Conservation (phyloP, 1,284 basidiomycete genomes). For the Lentinus polychrous region DNA sequence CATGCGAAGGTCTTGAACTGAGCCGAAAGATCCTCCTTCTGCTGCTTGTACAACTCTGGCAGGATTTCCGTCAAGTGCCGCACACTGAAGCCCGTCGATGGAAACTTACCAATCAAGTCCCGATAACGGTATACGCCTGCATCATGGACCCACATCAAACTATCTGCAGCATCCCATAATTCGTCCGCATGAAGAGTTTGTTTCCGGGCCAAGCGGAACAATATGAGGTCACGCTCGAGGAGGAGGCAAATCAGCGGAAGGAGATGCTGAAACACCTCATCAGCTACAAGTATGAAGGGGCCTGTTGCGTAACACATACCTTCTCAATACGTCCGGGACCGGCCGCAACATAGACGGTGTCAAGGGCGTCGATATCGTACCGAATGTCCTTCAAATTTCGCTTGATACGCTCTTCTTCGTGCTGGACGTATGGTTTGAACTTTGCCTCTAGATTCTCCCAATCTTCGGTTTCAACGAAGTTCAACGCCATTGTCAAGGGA, state of each 20-base stretch:
- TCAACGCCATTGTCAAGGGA: conserved; percentile 9
- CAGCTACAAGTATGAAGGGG: background rate
- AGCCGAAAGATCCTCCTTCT: conserved; percentile 6
- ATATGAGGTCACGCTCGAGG: conserved; percentile 16
- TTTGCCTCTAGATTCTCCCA: conserved; percentile 7
- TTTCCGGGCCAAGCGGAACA: conserved; percentile 15
- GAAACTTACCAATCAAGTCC: conserved; percentile 7
- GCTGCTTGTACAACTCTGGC: conserved; percentile 11
- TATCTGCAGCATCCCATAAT: conserved; percentile 8
- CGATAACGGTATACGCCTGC: conserved; percentile 6
- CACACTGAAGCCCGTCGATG: conserved; percentile 2
- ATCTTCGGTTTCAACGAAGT: background rate
- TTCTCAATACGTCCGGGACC: conserved; percentile 16
- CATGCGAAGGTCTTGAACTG: conserved; percentile 13
- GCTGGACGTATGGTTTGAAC: conserved; percentile 14
- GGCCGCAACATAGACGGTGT: conserved; percentile 18
- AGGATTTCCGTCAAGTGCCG: no score
- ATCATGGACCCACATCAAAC: conserved; percentile 7
- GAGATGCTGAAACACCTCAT: conserved; percentile 13
- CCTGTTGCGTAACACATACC: conserved; percentile 7
- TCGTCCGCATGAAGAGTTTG: conserved; percentile 15
- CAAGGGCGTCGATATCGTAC: conserved; percentile 20
- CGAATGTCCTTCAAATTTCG: conserved; percentile 19
- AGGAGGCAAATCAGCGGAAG: conserved; percentile 21
- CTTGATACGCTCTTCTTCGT: conserved; percentile 15